Evolutionary conservation across 2,329 filamentous ascomycete genomes (phyloP).

Genomic region (Ophiocordyceps australis): DNA sequence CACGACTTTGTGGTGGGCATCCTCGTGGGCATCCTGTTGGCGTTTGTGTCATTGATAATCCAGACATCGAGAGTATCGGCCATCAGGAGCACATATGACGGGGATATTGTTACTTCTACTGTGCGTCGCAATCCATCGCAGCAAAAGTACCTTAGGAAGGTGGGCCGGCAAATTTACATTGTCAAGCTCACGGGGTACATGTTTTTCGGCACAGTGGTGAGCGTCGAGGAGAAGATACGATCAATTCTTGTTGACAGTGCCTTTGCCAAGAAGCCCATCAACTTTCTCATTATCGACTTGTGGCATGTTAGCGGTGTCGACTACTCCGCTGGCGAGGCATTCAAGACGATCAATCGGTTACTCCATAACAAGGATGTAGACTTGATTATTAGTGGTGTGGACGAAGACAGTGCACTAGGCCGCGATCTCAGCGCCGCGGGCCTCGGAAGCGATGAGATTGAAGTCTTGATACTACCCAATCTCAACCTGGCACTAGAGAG

Average conservation of each 20-base stretch:
- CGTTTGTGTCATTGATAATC: slow-evolving; percentile 78
- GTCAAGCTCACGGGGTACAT: slow-evolving; percentile 86
- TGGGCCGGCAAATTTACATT: slow-evolving; percentile 75
- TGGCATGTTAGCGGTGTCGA: slow-evolving; percentile 82
- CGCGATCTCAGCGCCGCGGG: slow-evolving; percentile 69
- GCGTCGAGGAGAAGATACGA: slow-evolving; percentile 78
- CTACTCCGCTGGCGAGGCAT: slow-evolving; percentile 90
- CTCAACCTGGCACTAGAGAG: slow-evolving; percentile 86
- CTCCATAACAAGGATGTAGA: slow-evolving; percentile 60
- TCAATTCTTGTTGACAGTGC: slow-evolving; percentile 66
- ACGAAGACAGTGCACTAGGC: slow-evolving; percentile 57
- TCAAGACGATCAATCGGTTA: slow-evolving; percentile 78
- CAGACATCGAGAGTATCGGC: slow-evolving; percentile 83
- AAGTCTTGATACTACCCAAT: slow-evolving; percentile 68
- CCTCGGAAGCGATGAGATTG: slow-evolving; percentile 52
- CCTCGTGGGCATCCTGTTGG: slow-evolving; percentile 75
- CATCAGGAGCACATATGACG: slow-evolving; percentile 77
- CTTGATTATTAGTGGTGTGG: slow-evolving; percentile 68
- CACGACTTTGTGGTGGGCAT: slow-evolving; percentile 96
- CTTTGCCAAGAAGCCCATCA: slow-evolving; percentile 63
- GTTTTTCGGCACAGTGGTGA: slow-evolving; percentile 97
- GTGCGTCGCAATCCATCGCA: slow-evolving; percentile 84
- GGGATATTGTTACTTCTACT: slow-evolving; percentile 77
- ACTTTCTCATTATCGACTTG: slow-evolving; percentile 79
- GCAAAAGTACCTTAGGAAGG: slow-evolving; percentile 67